Base-by-base conservation (phyloP, 176 grass and related monocot genomes). In the maize (Zea mays) region DNA sequence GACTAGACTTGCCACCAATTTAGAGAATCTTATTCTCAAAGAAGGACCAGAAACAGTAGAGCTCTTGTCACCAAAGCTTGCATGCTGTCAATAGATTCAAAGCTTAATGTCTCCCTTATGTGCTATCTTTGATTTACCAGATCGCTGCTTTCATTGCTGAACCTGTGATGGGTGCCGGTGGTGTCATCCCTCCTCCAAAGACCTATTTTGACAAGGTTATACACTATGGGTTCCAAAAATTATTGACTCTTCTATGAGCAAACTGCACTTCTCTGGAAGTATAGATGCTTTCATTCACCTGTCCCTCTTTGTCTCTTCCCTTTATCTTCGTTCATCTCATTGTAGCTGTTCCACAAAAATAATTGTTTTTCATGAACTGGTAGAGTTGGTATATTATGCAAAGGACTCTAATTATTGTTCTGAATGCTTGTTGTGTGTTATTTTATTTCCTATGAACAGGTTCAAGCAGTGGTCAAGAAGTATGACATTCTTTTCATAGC, bases 401-500 rank as follows among this genome's bases (percentile, higher is more conserved):
- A 27, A 61, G 48, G 35, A 61, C 20, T 58, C 62, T 67, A 67
- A 67, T 77, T 72, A 2, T 21, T 14, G 2, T 66, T 51, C 54
- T 51, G 14, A 16, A 66, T 67, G 67, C 14, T 73, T 11, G 67
- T 82, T 8, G 40, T 60, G 17, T 39, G 15, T 72, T 46, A 56
- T 71, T 58, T 47, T 70, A 2, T 62, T 71, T 50, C 62, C 19
- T 86, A 65, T 39, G 46, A 66, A 78, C 78, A 99, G 96, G 75
- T 95, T 69, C 96, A 99, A 87, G 92, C 83, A 69, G 81, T 99
- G 10, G 83, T 99, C 41, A 95, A 95, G 74, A 99, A 95, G 65
- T 99, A 99, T 64, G 92, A 95, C 81, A 87, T 99, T 83, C 87
- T 99, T 85, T 95, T 99, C 75, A 90, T 95, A 80, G 96, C 90